Evolutionary conservation across 352 stramenopile species (phyloP).

Genomic region (Phytopythium delawarense): DNA sequence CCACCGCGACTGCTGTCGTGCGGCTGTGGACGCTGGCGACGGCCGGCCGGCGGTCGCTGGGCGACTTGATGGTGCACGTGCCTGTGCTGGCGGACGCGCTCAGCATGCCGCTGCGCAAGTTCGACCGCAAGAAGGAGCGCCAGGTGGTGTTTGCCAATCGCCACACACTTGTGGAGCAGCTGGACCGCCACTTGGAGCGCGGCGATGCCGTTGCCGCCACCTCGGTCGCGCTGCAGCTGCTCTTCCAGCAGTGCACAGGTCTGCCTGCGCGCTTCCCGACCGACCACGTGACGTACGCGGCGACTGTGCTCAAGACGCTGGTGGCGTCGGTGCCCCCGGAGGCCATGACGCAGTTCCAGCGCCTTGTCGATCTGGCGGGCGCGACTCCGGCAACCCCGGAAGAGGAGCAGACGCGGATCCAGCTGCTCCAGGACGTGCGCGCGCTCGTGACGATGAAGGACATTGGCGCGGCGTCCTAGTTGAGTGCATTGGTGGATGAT

Average conservation of each 20-base stretch:
- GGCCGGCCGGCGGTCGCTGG: conserved; percentile 50
- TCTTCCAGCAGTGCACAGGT: conserved; percentile 65
- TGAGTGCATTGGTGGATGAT: background rate
- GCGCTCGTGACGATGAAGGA: conserved; percentile 40
- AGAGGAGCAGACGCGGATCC: conserved; percentile 12
- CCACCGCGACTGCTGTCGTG: conserved; percentile 49
- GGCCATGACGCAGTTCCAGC: conserved; percentile 22
- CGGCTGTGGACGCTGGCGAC: conserved; percentile 66
- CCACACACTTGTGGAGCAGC: conserved; percentile 34
- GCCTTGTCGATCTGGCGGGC: conserved; percentile 19
- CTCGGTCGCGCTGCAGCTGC: conserved; percentile 43
- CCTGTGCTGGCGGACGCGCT: conserved; percentile 48
- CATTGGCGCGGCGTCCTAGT: conserved; percentile 17
- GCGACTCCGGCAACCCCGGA: background rate
- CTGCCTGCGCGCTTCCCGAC: conserved; percentile 45
- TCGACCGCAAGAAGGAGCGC: conserved; percentile 82
- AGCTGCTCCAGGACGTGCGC: conserved; percentile 19
- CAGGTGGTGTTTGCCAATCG: conserved; percentile 65
- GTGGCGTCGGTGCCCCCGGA: conserved; percentile 27
- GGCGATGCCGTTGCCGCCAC: conserved; percentile 6
- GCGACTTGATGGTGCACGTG: conserved; percentile 61
- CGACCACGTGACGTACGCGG: conserved; percentile 25
- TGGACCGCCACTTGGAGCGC: conserved; percentile 24
- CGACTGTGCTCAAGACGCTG: conserved; percentile 44
- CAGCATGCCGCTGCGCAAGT: conserved; percentile 73